Evolutionary conservation across 2,329 filamentous ascomycete genomes (phyloP), one percentile per base, ranked within the genome.

Genomic region (Pestalotiopsis sp.): DNA sequence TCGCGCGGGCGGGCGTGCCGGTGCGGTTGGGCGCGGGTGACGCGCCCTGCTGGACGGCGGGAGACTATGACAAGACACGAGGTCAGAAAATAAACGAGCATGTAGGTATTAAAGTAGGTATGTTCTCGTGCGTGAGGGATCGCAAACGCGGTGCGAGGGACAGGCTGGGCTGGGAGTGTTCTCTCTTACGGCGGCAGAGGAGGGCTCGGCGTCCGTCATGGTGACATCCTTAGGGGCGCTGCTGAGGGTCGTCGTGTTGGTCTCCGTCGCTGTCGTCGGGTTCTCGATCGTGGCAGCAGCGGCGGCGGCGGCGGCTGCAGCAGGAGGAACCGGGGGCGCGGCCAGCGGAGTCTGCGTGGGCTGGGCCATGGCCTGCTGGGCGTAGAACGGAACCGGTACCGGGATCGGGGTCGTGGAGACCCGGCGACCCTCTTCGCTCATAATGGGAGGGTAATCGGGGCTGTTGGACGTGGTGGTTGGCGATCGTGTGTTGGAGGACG

Each of bases 131-230:
- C 13, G 0, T n/a, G 13, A n/a, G 41, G 41, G 17, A 45, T 45
- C 13, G 12, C 13, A 14, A 45, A 17, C 9, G 17, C 9, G 45
- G 45, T n/a, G n/a, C 6, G n/a, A 52, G 17, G 45, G 45, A n/a
- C 13, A 57, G 17, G 31, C 7, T 36, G 31, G 31, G 31, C 13
- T 49, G 31, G 31, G 6, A 9, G 2, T 20, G 23, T 20, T 58
- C 20, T 27, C 55, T 12, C 80, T 64, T 79, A 85, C 82, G 36
- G 79, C 77, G 38, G 79, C 77, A 71, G 79, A 52, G n/a, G 45
- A 77, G 65, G 82, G 81, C 31, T 85, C 83, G 41, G 76, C 81
- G 72, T 86, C 84, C 11, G 78, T 76, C 84, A 86, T 86, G 2
- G 80, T 71, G 45, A 83, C 71, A 69, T 86, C 84, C 69, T 74